phyloP scores from a whole-genome alignment of 345 rosid species.

The Salix udensis region DNA sequence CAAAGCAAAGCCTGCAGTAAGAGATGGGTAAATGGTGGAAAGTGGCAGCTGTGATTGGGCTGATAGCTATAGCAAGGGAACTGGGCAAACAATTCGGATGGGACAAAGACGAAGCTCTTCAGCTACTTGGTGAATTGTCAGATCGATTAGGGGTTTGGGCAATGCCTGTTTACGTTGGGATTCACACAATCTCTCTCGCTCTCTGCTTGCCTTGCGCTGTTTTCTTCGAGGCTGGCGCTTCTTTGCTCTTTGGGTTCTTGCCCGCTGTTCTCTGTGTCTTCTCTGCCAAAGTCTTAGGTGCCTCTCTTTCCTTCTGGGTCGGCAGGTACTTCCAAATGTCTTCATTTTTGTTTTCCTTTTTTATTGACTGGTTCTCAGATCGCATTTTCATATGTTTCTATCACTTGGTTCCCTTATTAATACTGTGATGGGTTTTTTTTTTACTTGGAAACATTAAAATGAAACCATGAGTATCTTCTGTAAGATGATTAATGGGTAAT shows the following conservation, averaged over 20 bases:
- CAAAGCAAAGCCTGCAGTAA: not conserved
- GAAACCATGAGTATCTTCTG: no score
- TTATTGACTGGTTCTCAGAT: not conserved
- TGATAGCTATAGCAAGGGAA: slow-evolving; percentile 36
- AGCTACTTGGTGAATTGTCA: slow-evolving; percentile 47
- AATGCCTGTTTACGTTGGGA: slow-evolving; percentile 70
- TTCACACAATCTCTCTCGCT: slow-evolving; percentile 70
- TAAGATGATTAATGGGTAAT: no score
- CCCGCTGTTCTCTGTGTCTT: slow-evolving; percentile 77
- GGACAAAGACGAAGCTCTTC: slow-evolving; percentile 54
- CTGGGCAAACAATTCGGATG: slow-evolving; percentile 41
- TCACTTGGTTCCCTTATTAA: not conserved
- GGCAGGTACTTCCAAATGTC: slow-evolving; percentile 53
- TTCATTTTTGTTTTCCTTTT: not conserved
- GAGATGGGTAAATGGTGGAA: slow-evolving; percentile 53
- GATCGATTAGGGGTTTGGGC: slow-evolving; percentile 80
- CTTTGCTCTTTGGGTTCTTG: slow-evolving; percentile 77
- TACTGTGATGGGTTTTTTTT: not conserved
- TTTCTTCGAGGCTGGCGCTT: slow-evolving; percentile 87
- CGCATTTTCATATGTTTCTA: not conserved
- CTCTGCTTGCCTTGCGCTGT: slow-evolving; percentile 83
- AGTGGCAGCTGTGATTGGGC: slow-evolving; percentile 34
- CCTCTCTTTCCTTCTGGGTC: slow-evolving; percentile 85
- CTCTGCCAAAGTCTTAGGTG: slow-evolving; percentile 74
- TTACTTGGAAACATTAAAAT: not conserved